A percentile compares a stretch with the other conserved stretches of the same genome.
Conservation (phyloP, 192 early-diverging fungal species). For the Endogone sp. region DNA sequence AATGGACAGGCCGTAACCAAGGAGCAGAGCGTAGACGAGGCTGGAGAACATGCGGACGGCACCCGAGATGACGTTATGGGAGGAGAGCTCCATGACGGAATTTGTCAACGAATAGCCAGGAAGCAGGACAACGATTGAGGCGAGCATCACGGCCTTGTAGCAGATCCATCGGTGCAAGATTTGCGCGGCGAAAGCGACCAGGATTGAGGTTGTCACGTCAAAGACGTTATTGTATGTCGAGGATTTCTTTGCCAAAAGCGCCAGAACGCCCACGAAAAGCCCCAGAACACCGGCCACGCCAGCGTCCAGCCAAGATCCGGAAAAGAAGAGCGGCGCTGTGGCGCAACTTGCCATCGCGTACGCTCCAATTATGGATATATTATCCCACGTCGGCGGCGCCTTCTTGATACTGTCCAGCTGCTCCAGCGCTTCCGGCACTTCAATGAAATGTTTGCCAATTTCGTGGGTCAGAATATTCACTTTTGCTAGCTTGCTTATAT, state of each 20-base stretch:
- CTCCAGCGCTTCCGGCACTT: conserved; percentile 46
- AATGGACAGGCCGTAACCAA: conserved; percentile 69
- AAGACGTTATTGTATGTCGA: conserved; percentile 66
- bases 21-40: conserved; percentile 72
- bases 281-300: conserved; percentile 50
- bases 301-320: conserved; percentile 59
- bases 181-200: conserved; percentile 23
- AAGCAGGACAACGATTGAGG: conserved; percentile 48
- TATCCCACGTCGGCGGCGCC: conserved; percentile 54
- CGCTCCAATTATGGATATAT: conserved; percentile 44
- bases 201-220: conserved; percentile 39
- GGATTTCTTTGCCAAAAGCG: conserved; percentile 58
- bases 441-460: conserved; percentile 51
- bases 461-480: conserved; percentile 54
- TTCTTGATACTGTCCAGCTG: conserved; percentile 53
- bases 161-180: conserved; percentile 24
- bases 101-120: conserved; percentile 79
- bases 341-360: conserved; percentile 50
- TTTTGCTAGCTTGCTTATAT: conserved; percentile 62
- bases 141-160: conserved; percentile 26
- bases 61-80: conserved; percentile 85
- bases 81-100: conserved; percentile 84
- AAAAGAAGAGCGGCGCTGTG: conserved; percentile 62
- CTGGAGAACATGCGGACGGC: conserved; percentile 80
- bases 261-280: conserved; percentile 57